Evolutionary conservation across 306 rosid species (phyloP), one percentile per base, ranked within the genome.

Genomic region (Elaeagnus macrophylla): DNA sequence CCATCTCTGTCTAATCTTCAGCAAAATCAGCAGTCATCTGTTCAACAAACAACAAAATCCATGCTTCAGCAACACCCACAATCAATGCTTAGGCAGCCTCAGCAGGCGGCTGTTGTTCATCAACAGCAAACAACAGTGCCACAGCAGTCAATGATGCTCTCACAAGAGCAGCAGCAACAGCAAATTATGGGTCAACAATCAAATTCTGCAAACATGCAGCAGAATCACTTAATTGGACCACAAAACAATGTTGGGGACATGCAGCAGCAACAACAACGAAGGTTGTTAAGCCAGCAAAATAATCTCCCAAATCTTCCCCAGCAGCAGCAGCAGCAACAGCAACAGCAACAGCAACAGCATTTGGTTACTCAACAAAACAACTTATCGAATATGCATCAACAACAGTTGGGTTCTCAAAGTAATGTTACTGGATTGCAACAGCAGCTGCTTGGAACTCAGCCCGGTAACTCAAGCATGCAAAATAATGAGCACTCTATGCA

Each of bases 51-150:
- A 59, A 32, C 84, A 47, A 89, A 78, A 46, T 52, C 89, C 69
- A 84, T 77, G 77, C 81, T 80, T 62, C 97, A 84, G 71, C 97
- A 84, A 58, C 84, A 79, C 78, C 56, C 82, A 41, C 97, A 86
- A 48, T 58, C 83, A 68, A 81, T 77, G 75, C 83, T 82, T 19
- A 75, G 96, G 73, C 93, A 78, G 75, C 97, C 81, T 56, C 95
- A 77, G 67, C 94, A 77, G 70, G 44, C 71, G 47, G 59, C 91
- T 65, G 68, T 50, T 67, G 64, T 70, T 57, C 83, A 85, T 71
- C 95, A 81, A 64, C 95, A 81, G 72, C 84, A 76, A 74, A 64
- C 86, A 61, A 25, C 83, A 57, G 57, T 76, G 74, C 41, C 76
- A 45, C 97, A 79, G 66, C 95, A 75, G 65, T 35, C 78, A 61